A percentile compares a stretch with the other conserved stretches of the same genome.
phyloP scores from a whole-genome alignment of 306 rosid genomes.

The Oemleria cerasiformis region DNA sequence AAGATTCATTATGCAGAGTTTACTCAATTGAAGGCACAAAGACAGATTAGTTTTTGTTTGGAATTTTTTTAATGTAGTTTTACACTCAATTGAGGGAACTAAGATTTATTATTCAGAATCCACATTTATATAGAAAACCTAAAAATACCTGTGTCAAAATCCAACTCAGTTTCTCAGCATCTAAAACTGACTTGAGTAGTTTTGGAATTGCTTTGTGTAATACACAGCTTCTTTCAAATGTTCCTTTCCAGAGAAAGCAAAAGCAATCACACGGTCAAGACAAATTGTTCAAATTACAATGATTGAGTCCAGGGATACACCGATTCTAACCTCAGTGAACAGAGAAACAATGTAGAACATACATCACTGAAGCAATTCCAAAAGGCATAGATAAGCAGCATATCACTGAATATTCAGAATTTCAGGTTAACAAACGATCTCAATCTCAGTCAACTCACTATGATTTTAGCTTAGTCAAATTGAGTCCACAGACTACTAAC shows the following conservation, averaged over 20 bases:
- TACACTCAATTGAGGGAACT: too few species aligned
- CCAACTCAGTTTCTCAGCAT: slow-evolving; percentile 17
- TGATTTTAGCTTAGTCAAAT: slow-evolving; percentile 33
- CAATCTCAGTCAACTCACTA: slow-evolving; percentile 48
- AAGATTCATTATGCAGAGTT: too few species aligned
- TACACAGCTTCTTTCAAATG: slow-evolving; percentile 6
- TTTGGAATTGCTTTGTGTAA: background rate
- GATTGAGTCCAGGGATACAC: slow-evolving; percentile 3
- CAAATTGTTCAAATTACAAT: slow-evolving; percentile 6
- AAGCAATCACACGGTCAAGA: background rate
- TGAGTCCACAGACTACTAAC: slow-evolving; percentile 35
- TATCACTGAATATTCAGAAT: slow-evolving; percentile 36
- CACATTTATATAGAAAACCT: slow-evolving; percentile 1
- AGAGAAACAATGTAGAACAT: background rate
- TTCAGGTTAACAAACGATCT: slow-evolving; percentile 36
- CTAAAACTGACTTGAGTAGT: background rate
- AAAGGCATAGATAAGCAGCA: slow-evolving; percentile 31
- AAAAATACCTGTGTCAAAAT: slow-evolving; percentile 4
- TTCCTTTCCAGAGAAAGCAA: slow-evolving; percentile 19
- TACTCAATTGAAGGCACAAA: too few species aligned
- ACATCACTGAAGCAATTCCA: background rate
- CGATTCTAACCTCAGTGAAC: slow-evolving; percentile 2
- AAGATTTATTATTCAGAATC: slow-evolving; percentile 6
- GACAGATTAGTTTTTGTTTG: too few species aligned
- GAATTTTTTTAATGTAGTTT: too few species aligned